Evolutionary conservation across 1,284 basidiomycete species (phyloP).

Genomic region (Ganoderma leucocontextum): DNA sequence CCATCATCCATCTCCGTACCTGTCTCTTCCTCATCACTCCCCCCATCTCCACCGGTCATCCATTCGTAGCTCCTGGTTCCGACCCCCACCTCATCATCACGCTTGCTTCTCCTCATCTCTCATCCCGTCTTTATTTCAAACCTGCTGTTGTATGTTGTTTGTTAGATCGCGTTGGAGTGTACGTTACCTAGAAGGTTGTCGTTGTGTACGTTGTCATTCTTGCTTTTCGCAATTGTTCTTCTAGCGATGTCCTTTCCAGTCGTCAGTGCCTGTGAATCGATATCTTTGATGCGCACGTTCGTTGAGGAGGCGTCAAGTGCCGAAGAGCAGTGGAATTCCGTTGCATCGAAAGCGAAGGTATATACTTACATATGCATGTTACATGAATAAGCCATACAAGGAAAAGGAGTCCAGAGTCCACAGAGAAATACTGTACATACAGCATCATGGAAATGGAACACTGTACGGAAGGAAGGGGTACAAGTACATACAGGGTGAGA

Average conservation of each 20-base stretch:
- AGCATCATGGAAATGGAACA: neutral
- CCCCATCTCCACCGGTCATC: neutral
- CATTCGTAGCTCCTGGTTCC: neutral
- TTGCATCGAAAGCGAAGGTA: neutral
- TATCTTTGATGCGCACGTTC: neutral
- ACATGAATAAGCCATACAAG: neutral
- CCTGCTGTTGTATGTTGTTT: slow-evolving; percentile 5
- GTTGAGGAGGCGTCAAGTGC: neutral
- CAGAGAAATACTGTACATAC: neutral
- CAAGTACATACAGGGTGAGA: neutral
- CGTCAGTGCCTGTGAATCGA: neutral
- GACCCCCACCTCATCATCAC: slow-evolving; percentile 3
- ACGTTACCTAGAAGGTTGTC: neutral
- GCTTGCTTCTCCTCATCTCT: neutral
- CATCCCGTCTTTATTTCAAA: neutral
- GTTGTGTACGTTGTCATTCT: slow-evolving; percentile 5
- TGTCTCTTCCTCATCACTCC: slow-evolving; percentile 1
- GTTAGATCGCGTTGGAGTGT: slow-evolving; percentile 2
- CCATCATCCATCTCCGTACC: neutral
- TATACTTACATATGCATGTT: too few relatives aligned
- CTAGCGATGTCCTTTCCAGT: neutral
- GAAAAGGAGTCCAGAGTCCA: neutral
- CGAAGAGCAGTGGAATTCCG: neutral
- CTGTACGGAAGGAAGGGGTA: neutral
- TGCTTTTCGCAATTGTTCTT: neutral